phyloP scores from a whole-genome alignment of 1,284 basidiomycete genomes.

The Melampsora americana region DNA sequence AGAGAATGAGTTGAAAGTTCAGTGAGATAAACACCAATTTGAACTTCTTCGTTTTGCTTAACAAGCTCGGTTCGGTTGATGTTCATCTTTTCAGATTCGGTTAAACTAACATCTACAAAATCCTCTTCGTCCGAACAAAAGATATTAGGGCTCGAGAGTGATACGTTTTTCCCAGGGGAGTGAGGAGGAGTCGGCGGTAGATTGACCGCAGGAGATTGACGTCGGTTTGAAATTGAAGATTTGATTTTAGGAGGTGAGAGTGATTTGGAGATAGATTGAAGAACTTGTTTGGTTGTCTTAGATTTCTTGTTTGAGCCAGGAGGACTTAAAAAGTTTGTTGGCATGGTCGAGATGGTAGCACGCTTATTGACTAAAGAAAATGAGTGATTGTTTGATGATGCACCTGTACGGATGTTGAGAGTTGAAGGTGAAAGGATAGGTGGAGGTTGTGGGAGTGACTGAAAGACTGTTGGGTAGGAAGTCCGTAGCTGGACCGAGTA shows the following conservation, averaged over 20 bases:
- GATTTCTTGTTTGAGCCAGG: constrained; percentile 8
- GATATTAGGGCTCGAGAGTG: background rate
- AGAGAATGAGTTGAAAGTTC: constrained; percentile 2
- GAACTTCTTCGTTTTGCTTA: constrained; percentile 7
- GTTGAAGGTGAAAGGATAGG: constrained; percentile 13
- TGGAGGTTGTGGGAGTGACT: constrained; percentile 12
- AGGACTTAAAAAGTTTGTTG: background rate
- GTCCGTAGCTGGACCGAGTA: constrained; percentile 11
- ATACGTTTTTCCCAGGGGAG: background rate
- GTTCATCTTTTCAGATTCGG: constrained; percentile 30
- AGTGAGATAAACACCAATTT: constrained; percentile 27
- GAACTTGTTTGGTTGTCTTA: constrained; percentile 25
- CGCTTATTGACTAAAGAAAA: background rate
- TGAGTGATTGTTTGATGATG: background rate
- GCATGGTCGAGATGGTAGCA: background rate
- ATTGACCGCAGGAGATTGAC: constrained; percentile 15
- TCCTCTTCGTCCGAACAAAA: constrained; percentile 14
- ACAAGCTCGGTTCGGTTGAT: constrained; percentile 20
- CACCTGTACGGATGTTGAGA: background rate
- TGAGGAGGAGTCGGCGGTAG: background rate
- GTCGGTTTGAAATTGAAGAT: background rate
- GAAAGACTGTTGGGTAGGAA: constrained; percentile 21
- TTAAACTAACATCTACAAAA: constrained; percentile 27
- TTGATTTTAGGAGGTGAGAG: constrained; percentile 28
- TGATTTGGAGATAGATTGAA: constrained; percentile 27